Evolutionary conservation across 345 rosid species (phyloP).

Genomic region (Salix suchowensis): DNA sequence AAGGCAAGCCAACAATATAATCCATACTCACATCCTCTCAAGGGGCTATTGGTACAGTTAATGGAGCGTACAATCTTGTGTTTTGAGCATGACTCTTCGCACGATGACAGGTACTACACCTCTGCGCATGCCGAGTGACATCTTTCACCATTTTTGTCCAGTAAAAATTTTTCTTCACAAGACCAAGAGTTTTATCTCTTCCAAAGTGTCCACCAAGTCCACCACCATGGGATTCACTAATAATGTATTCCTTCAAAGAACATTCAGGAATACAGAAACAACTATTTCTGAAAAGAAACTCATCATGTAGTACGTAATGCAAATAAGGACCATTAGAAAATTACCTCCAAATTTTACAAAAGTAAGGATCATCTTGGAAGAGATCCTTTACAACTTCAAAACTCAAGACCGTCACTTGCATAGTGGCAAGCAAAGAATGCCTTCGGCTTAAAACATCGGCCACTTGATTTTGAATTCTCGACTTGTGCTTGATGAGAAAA

Average conservation of each 20-base stretch:
- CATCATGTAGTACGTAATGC: neutral
- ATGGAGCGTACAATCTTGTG: neutral
- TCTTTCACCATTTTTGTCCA: neutral
- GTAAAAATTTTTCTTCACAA: neutral
- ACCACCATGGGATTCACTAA: neutral
- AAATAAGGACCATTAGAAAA: too few species aligned
- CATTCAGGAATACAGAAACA: neutral
- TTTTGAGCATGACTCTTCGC: neutral
- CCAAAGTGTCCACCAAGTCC: neutral
- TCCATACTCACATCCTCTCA: slow-evolving; percentile 7
- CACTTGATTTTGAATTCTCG: neutral
- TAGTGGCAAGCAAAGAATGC: neutral
- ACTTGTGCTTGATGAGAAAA: neutral
- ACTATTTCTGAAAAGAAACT: neutral
- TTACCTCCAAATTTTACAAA: neutral
- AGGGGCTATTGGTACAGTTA: neutral
- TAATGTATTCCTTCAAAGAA: neutral
- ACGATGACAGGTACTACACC: neutral
- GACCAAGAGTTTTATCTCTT: neutral
- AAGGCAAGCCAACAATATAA: neutral
- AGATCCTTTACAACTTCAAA: neutral
- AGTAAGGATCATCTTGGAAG: neutral
- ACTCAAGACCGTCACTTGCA: neutral
- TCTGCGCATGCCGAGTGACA: neutral
- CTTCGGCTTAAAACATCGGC: neutral